These are phyloP conservation scores for Saccharomyces uvarum DNA, from an alignment of 1,139 yeast species.

Conservation along the genomic window DNA sequence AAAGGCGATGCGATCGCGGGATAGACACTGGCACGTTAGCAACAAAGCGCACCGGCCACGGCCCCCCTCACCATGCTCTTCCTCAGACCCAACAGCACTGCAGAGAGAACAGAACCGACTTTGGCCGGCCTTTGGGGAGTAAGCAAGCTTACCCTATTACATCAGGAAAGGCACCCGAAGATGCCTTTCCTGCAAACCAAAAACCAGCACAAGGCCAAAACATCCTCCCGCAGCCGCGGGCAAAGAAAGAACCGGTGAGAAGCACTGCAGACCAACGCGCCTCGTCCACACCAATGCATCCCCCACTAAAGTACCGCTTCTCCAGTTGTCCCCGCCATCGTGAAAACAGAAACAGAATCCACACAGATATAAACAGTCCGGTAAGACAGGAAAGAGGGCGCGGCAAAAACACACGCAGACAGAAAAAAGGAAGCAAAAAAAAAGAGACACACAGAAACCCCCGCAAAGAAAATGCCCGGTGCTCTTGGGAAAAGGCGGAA, in stretches of 20 bases:
- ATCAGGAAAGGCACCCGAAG: conserved; percentile 21
- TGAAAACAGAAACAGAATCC: not conserved
- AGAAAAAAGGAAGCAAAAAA: not conserved
- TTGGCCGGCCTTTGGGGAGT: conserved; percentile 33
- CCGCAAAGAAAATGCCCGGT: not conserved
- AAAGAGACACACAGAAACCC: not conserved
- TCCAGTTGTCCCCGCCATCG: not conserved
- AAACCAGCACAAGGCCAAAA: conserved; percentile 8
- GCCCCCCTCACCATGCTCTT: not conserved
- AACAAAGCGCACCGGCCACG: not conserved
- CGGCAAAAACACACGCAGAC: not conserved
- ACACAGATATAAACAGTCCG: not conserved
- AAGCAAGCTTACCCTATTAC: conserved; percentile 78
- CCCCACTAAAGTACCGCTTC: not conserved
- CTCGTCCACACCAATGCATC: not conserved
- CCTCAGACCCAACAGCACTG: not conserved
- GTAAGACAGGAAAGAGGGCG: not conserved
- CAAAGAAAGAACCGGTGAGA: not conserved
- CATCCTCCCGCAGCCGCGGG: not conserved
- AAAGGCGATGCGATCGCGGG: not conserved
- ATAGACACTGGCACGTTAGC: not conserved
- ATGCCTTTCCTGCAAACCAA: conserved; percentile 6
- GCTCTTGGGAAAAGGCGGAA: not conserved
- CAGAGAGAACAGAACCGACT: not conserved
- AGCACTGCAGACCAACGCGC: not conserved